Base-by-base conservation (phyloP, 2,329 filamentous ascomycete species). In the Xylariaceae sp. region DNA sequence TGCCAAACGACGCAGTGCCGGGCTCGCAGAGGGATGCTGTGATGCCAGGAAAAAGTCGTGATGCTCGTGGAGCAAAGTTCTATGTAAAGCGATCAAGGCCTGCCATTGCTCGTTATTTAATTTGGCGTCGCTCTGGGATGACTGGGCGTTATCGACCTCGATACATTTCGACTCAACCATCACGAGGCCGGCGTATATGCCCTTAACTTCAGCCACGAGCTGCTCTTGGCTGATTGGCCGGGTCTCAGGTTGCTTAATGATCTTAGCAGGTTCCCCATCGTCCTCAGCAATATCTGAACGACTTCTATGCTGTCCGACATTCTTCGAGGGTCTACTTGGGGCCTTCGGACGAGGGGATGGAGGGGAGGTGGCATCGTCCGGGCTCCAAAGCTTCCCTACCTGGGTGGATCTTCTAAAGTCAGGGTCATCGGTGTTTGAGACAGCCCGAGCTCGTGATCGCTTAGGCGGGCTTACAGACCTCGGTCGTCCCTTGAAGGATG, bases 101-200 rank as follows among this genome's bases (percentile, higher is more conserved):
- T 96, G 89, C 89, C 90, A 96, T 65, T 96, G 89, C 49, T 93
- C 86, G 41, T 82, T 77, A 20, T 78, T 85, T 0, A 87, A 70
- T 16, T 78, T 77, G 0, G 69, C 60, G 10, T 69, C 68, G n/a
- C 29, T 67, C 23, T 79, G 75, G 0, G 75, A 74, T 0, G 78
- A 80, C 44, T 86, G 82, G 0, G 83, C 79, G 7, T 84, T 86
- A 63, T 93, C 90, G 1, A 96, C 88, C 51, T 96, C 89, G 0
- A 96, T 93, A 65, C 91, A 93, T 64, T 95, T 91, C 20, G 84
- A 85, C 69, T 98, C 93, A 0, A 96, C 90, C 85, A 95, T 90
- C 0, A 91, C 87, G 0, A 97, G 74, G 0, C 90, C 91, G 0
- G 88, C 86, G 65, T 96, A 96, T 2, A 95, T 95, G 0, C 87